Conservation (phyloP, 2,329 filamentous ascomycete genomes). For the Davidsoniella neocaledoniae region DNA sequence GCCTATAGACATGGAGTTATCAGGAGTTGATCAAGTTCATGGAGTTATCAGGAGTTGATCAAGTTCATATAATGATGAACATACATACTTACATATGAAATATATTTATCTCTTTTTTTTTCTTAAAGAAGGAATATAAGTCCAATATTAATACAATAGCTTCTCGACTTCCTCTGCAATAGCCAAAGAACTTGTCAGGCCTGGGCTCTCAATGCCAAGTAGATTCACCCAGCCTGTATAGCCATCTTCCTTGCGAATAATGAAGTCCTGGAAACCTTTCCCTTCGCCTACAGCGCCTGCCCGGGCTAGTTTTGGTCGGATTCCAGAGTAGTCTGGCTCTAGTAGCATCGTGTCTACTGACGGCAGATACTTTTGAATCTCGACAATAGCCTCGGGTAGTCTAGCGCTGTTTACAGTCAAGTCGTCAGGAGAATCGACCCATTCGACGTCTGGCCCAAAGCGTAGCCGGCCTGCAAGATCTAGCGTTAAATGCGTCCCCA, state of each 20-base stretch:
- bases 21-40: too few species aligned
- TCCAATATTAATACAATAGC: slow-evolving; percentile 27
- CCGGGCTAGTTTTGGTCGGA: slow-evolving; percentile 63
- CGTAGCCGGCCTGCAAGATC: slow-evolving; percentile 71
- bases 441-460: slow-evolving; percentile 92
- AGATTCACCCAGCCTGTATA: slow-evolving; percentile 76
- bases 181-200: slow-evolving; percentile 71
- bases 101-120: too few species aligned
- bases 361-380: slow-evolving; percentile 69
- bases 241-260: slow-evolving; percentile 60
- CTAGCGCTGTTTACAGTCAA: slow-evolving; percentile 49
- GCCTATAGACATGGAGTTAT: too few species aligned
- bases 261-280: slow-evolving; percentile 67
- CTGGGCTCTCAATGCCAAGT: slow-evolving; percentile 84
- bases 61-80: too few species aligned
- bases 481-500: slow-evolving; percentile 87
- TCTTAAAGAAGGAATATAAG: not conserved
- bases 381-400: slow-evolving; percentile 48
- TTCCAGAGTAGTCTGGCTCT: slow-evolving; percentile 73
- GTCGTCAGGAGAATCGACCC: slow-evolving; percentile 58
- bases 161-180: slow-evolving; percentile 60
- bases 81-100: too few species aligned
- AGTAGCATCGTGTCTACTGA: slow-evolving; percentile 49
- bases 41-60: too few species aligned
- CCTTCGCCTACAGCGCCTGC: slow-evolving; percentile 43